Base-by-base conservation (phyloP, 73 alveolate species). In the Tetrahymena elliotti region DNA sequence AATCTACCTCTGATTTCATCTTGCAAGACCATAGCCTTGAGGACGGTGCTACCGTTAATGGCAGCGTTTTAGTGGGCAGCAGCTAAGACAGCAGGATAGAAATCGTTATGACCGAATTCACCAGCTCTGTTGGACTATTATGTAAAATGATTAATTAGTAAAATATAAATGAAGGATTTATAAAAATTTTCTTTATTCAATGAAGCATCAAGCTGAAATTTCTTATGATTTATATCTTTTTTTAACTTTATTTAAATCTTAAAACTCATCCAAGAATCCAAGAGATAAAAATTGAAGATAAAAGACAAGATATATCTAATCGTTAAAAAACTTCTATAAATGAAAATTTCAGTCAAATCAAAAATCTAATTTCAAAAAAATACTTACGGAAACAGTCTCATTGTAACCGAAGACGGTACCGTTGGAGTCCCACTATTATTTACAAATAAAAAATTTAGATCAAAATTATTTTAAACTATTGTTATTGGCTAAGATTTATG, bases 1-100 rank as follows among this genome's bases (percentile, higher is more conserved):
- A 98, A 97, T 95, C 99, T 96, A 41, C 99, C 99, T 92, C 99
- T 97, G 84, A 98, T 98, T 95, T 98, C 99, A 97, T 98, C 99
- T 83, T 97, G 95, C 41, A 98, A 95, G 7, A 98, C 95, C 99
- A 98, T 97, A 16, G 98, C 99, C 92, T 96, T 96, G 18, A 98
- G 94, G 36, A 98, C 98, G 53, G 96, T 95, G 92, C 83, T 84
- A 24, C 99, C 99, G 93, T 93, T 83, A 83, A 95, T 93, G 41
- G 38, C 35, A 39, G 53, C 84, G 52, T 93, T 92, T 94, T 92
- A 95, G 94, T 98, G 99, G 38, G 99, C 99, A 15, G 99, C 99
- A 27, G 99, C 99, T 92, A 98, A 95, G 83, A 97, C 99, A 52
- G 98, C 99, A 4, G 99, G 99, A 93, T 98, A 98, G 97, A 95